Base-by-base conservation (phyloP, 164 flowering plant species). In the Cinnamomum chago region DNA sequence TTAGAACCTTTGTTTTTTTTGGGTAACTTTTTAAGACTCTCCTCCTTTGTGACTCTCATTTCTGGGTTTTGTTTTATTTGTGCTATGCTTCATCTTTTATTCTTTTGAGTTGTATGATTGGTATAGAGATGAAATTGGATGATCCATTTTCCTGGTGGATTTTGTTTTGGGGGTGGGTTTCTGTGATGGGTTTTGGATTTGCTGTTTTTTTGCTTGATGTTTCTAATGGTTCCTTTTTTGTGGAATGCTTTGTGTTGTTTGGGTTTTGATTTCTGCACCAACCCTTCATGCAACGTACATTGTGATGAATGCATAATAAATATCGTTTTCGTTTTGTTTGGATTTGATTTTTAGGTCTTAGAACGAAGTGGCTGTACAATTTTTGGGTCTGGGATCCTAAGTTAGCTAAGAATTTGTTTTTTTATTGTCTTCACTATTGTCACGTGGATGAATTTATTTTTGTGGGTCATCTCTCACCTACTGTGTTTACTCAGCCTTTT, bases 101-200 rank as follows among this genome's bases (percentile, higher is more conserved):
- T 11, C 33, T 13, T 24, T 64, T 64, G 2, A 9, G 23, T 18
- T n/a, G 15, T 33, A 20, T 13, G 40, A 14, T 67, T 20, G 67
- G 30, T 64, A 22, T 11, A 12, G 67, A 3, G n/a, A 12, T 17
- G 40, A 25, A 27, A 5, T 28, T 67, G 5, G 2, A 13, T 28
- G 1, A 25, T 4, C 50, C 14, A 35, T 67, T 25, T 67, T 67
- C n/a, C 12, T 60, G n/a, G n/a, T 60, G 47, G 47, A 17, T 33
- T 67, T 67, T 67, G 20, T 64, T 64, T 24, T 23, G 12, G 13
- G 3, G 25, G 23, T 30, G 69, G n/a, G 22, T 64, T 64, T 13
- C 67, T 23, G 67, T 23, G 14, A 64, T 64, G 67, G 67, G 67
- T 64, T 64, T 64, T 64, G 67, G 25, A 25, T 22, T 55, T 24